phyloP scores from a whole-genome alignment of 2,329 filamentous ascomycete species.

The Colletotrichum horii region DNA sequence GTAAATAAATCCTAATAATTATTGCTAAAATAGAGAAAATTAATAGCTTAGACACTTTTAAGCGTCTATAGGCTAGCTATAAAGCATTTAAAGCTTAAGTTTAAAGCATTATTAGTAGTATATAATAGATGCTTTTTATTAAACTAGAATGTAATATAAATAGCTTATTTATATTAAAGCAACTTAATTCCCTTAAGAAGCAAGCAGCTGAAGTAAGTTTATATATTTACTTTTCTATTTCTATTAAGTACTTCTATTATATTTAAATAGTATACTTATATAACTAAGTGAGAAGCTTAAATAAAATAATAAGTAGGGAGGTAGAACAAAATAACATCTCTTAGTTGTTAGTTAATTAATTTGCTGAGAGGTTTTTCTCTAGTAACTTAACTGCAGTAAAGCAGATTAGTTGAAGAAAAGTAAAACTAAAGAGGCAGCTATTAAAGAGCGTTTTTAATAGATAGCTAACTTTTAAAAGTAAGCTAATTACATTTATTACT shows the following conservation, averaged over 20 bases:
- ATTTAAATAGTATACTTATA: background rate
- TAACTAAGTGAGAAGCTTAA: background rate
- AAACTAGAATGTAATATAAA: background rate
- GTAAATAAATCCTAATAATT: background rate
- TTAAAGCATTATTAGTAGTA: background rate
- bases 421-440: background rate
- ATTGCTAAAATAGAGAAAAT: background rate
- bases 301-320: background rate
- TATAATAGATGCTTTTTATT: background rate
- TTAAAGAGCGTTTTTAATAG: background rate
- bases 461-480: background rate
- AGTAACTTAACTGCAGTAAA: background rate
- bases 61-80: background rate
- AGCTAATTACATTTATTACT: background rate
- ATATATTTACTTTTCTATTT: background rate
- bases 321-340: background rate
- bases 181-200: background rate
- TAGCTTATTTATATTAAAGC: background rate
- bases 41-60: background rate
- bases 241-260: background rate
- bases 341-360: background rate
- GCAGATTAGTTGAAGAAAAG: background rate
- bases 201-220: background rate
- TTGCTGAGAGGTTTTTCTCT: background rate
- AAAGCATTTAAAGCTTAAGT: background rate